Base-by-base conservation (phyloP, 345 rosid genomes). In the Populus davidiana region DNA sequence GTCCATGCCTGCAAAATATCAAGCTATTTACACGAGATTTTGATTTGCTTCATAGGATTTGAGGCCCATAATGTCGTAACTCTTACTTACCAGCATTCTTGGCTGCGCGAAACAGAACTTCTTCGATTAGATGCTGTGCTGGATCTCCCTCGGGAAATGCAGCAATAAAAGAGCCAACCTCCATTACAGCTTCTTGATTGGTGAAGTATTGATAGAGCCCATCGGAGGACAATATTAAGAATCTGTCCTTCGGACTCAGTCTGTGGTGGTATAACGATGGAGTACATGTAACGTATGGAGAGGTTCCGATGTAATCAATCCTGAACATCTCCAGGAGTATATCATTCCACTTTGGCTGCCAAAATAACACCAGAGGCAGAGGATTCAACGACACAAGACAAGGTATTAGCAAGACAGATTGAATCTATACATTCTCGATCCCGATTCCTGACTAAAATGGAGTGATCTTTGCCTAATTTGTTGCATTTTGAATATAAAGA, bases 1-100 rank as follows among this genome's bases (percentile, higher is more conserved):
- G 80, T 93, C 98, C 86, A 95, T 69, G 18, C 79, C 79, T 76
- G 66, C 73, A 69, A 59, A 20, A 23, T 8, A 6, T 13, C 12
- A 29, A 69, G 6, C 21, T 33, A 65, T 16, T 11, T 35, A 50
- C 52, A 38, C 41, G 56, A 38, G 54, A 39, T 6, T 54, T 36
- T 39, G 52, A 20, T 36, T 21, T 54, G 54, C 56, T 14, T 64
- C 27, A 2, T 18, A 29, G 16, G 12, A 31, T 43, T 41, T 21
- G 10, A 5, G 13, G n/a, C 25, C 11, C 12, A 38, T 7, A 18
- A 4, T 27, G 9, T 69, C n/a, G 44, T 13, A 9, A 36, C 18
- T 44, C 50, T 13, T 13, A 13, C 73, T 69, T 72, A 83, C 85
- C 83, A 12, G 83, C 80, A 69, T 78, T 76, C 77, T 67, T 79